phyloP scores from a whole-genome alignment of 768 basidiomycete species.

The Boletus rubescentipes region DNA sequence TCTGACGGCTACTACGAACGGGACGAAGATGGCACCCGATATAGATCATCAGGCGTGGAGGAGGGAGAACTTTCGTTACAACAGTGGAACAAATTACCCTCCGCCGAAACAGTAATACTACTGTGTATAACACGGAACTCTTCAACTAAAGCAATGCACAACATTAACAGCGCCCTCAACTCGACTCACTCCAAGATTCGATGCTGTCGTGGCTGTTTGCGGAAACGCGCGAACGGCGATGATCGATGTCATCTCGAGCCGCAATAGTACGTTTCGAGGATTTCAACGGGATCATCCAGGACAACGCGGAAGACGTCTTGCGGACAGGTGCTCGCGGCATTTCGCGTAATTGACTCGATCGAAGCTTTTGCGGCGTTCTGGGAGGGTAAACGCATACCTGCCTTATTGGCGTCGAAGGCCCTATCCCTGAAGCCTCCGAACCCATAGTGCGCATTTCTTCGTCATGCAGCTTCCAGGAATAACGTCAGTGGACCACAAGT shows the following conservation, averaged over 20 bases:
- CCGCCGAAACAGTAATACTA: background rate
- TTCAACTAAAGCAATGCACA: constrained; percentile 5
- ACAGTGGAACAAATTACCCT: background rate
- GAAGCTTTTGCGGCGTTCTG: constrained; percentile 26
- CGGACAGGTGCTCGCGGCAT: constrained; percentile 10
- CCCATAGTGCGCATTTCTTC: background rate
- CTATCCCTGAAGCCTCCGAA: background rate
- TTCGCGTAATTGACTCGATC: constrained; percentile 14
- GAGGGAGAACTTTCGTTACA: background rate
- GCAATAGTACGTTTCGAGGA: constrained; percentile 6
- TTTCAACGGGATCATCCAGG: constrained; percentile 28
- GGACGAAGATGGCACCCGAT: background rate
- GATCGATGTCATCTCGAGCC: constrained; percentile 4
- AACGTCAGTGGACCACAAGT: background rate
- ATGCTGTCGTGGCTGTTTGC: constrained; percentile 33
- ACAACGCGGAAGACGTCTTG: constrained; percentile 23
- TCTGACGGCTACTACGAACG: background rate
- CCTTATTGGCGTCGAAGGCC: constrained; percentile 23
- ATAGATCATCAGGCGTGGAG: background rate
- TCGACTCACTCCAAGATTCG: constrained; percentile 36
- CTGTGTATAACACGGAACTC: constrained; percentile 8
- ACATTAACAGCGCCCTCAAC: background rate
- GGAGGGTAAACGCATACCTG: constrained; percentile 21
- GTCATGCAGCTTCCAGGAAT: constrained; percentile 10
- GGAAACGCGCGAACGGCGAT: constrained; percentile 7